Base-by-base conservation (phyloP, 768 basidiomycete genomes). In the Hypholoma sublateritium region DNA sequence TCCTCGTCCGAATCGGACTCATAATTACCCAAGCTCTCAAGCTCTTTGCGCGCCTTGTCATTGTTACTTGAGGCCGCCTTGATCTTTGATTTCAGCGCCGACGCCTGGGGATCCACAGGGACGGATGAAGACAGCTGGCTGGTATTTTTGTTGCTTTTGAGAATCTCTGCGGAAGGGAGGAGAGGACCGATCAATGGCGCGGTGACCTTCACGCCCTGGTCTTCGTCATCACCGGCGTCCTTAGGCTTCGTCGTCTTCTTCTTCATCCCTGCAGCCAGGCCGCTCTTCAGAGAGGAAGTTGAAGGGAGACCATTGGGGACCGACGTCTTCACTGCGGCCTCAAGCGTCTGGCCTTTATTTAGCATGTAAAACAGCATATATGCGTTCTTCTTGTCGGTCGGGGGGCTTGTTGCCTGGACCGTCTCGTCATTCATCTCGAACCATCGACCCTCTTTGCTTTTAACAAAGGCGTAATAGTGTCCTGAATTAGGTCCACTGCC, bases 401-500 rank as follows among this genome's bases (percentile, higher is more conserved):
- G 87, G 4, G 80, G 62, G 14, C 70, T 60, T 13, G 71, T 66
- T 3, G 72, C 65, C 9, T 79, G 73, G 21, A 95, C 89, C 45
- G 76, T 76, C 25, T 95, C 93, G 68, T 99, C 97, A 73, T 99
- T 96, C 87, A 95, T 95, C 74, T 93, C 87, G 73, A 82, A 86
- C 95, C 95, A 99, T 35, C 74, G 74, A 11, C 85, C 87, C 34
- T 82, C 74, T 35, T 77, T 79, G 39, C 84, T 79, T 69, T 87
- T 91, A 65, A 97, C 85, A 64, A 84, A 87, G 16, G 95, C 88
- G 61, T 85, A 93, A 72, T 99, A 99, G 71, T 99, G 97, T 4
- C 97, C 97, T 1, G 91, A 95, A 67, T 97, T 92, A 13, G 95
- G 93, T 5, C 95, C 94, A 41, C 85, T 80, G 51, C 97, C 97